Evolutionary conservation across 2,329 filamentous ascomycete genomes (phyloP), one percentile per base, ranked within the genome.

Genomic region (Aspergillus tubingensis): DNA sequence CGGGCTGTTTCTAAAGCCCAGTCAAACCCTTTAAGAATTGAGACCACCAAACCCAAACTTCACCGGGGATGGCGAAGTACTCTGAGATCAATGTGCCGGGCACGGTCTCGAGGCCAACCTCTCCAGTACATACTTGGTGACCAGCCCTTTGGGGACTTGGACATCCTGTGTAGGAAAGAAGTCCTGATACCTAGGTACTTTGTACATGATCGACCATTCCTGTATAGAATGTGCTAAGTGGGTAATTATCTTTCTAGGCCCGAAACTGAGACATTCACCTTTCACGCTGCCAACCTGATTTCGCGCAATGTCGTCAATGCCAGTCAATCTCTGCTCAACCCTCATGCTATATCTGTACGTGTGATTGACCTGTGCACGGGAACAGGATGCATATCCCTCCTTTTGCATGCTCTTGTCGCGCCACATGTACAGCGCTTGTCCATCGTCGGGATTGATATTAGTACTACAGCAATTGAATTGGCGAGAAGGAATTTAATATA

Each of bases 341-440:
- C 27, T 8, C 50, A 7, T 49, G 54, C 36, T 8, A 48, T 8
- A 27, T 62, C 70, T 15, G 67, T 96, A 11, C 83, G 82, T 11
- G 80, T 98, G 43, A 75, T 97, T 8, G 95, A 99, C 74, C 81
- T 97, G 30, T 98, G 95, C 75, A 93, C 92, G 0, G 95, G 95
- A 8, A 91, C 91, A 5, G 95, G 95, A 4, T 97, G 94, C 77
- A 96, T 98, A 64, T 85, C 92, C 0, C 83, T 98, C 8, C 84
- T 91, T 3, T 81, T 96, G 6, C 86, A 90, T 63, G 81, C 87
- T 38, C 81, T 88, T 8, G 82, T 92, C 60, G 72, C 68, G 32
- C 67, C 72, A 3, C 68, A 74, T 19, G 74, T 80, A 54, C 67
- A 73, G 1, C 52, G 65, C 0, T 66, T 91, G 7, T 74, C 79